Conservation (phyloP, 768 basidiomycete species). For the Psilocybe azurescens region DNA sequence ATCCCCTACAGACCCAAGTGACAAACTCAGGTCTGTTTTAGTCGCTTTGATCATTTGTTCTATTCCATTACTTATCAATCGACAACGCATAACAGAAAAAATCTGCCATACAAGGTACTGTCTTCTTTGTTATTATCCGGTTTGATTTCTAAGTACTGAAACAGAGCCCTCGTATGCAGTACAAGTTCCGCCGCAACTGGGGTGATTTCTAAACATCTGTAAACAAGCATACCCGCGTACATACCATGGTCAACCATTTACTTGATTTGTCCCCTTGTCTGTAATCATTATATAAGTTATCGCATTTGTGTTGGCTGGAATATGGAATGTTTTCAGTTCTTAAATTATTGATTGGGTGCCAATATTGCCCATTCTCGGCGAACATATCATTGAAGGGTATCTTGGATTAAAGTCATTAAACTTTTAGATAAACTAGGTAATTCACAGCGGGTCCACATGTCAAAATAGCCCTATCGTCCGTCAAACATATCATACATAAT, state of each 20-base stretch:
- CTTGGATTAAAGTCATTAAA: constrained; percentile 1
- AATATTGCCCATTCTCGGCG: background rate
- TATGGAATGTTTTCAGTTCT: background rate
- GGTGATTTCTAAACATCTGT: constrained; percentile 70
- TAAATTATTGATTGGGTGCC: background rate
- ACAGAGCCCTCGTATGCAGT: constrained; percentile 69
- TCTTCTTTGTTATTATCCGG: constrained; percentile 5
- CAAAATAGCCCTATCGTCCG: constrained; percentile 48
- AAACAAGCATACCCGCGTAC: constrained; percentile 1
- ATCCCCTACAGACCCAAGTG: constrained; percentile 71
- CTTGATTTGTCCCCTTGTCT: constrained; percentile 4
- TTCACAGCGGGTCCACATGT: constrained; percentile 5
- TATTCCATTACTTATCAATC: background rate
- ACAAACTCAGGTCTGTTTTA: constrained; percentile 69
- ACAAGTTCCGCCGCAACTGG: constrained; percentile 89
- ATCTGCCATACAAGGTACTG: constrained; percentile 87
- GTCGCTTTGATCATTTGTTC: background rate
- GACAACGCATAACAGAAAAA: constrained; percentile 52
- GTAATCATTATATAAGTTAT: constrained; percentile 18
- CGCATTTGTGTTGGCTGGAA: background rate
- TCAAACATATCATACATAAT: constrained; percentile 93
- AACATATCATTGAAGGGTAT: constrained; percentile 7
- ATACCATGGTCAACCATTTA: background rate
- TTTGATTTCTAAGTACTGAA: constrained; percentile 48
- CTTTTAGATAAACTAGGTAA: constrained; percentile 8